Conservation (phyloP, 495 filamentous ascomycete species). For the Podospora didyma region DNA sequence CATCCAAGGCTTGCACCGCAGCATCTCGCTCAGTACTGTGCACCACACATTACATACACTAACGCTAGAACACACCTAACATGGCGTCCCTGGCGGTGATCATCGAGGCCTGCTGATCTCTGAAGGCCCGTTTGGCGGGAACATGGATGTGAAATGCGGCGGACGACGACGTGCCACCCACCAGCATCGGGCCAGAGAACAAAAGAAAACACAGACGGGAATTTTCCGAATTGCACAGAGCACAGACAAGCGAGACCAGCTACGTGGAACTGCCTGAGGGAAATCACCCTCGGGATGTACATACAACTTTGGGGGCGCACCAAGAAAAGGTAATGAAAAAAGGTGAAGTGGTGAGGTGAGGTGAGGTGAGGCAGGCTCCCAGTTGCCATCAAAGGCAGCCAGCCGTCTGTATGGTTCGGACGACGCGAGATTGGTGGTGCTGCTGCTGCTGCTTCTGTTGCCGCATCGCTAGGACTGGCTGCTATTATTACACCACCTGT, state of each 20-base stretch:
- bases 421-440: not conserved
- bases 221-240: conserved; percentile 2
- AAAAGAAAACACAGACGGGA: not conserved
- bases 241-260: not conserved
- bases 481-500: not conserved
- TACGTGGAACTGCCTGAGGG: too few species aligned
- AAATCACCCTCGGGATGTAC: too few species aligned
- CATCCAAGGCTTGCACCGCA: too few species aligned
- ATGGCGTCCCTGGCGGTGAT: too few species aligned
- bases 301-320: too few species aligned
- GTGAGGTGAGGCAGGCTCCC: not conserved
- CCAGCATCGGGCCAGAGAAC: not conserved
- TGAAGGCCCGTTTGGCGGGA: too few species aligned
- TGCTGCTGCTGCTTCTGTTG: too few species aligned
- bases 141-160: not conserved
- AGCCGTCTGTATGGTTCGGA: not conserved
- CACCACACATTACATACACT: conserved; percentile 14
- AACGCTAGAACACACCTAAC: too few species aligned
- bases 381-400: not conserved
- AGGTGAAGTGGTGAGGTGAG: too few species aligned
- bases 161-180: not conserved
- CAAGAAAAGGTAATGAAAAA: too few species aligned
- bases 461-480: conserved; percentile 2
- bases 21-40: too few species aligned
- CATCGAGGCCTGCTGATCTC: too few species aligned